A percentile compares a stretch with the other conserved stretches of the same genome.
phyloP scores from a whole-genome alignment of 2,329 filamentous ascomycete genomes.

The Calonectria leucothoes region DNA sequence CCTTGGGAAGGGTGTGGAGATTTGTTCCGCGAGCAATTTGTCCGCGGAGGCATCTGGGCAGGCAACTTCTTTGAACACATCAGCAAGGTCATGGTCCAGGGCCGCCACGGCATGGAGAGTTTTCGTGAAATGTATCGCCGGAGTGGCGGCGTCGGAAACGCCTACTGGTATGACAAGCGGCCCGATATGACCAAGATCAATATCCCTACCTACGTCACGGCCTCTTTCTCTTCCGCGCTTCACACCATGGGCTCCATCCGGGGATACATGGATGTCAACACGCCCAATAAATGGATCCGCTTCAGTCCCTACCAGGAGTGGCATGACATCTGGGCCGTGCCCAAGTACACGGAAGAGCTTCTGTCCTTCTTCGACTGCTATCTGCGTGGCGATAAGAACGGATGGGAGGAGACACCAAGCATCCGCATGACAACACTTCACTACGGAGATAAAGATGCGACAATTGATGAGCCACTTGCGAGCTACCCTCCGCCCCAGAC shows the following conservation, averaged over 20 bases:
- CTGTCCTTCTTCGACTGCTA: slow-evolving; percentile 5
- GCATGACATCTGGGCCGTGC: slow-evolving; percentile 3
- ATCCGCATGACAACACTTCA: slow-evolving; percentile 8
- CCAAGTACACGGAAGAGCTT: background rate
- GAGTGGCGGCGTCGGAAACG: slow-evolving; percentile 27
- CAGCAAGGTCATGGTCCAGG: slow-evolving; percentile 33
- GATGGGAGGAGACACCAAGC: slow-evolving; percentile 4
- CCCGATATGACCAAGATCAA: slow-evolving; percentile 36
- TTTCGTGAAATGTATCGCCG: slow-evolving; percentile 31
- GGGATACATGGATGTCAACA: slow-evolving; percentile 50
- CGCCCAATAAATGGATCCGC: slow-evolving; percentile 56
- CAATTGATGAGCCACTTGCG: slow-evolving; percentile 37
- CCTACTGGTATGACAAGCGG: slow-evolving; percentile 40
- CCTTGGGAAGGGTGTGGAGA: slow-evolving; percentile 21
- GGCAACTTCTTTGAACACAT: slow-evolving; percentile 30
- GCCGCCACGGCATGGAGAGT: slow-evolving; percentile 34
- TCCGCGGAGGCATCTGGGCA: slow-evolving; percentile 36
- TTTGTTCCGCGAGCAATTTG: slow-evolving; percentile 34
- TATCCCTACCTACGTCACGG: slow-evolving; percentile 38
- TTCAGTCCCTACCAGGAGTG: slow-evolving; percentile 26
- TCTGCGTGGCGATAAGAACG: background rate
- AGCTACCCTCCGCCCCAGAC: slow-evolving; percentile 42
- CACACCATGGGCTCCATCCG: slow-evolving; percentile 42
- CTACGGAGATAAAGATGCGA: slow-evolving; percentile 31
- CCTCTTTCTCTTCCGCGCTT: slow-evolving; percentile 34